Evolutionary conservation across 257 asterid species (phyloP), one percentile per base, ranked within the genome.

Genomic region (Forsythia viridissima): DNA sequence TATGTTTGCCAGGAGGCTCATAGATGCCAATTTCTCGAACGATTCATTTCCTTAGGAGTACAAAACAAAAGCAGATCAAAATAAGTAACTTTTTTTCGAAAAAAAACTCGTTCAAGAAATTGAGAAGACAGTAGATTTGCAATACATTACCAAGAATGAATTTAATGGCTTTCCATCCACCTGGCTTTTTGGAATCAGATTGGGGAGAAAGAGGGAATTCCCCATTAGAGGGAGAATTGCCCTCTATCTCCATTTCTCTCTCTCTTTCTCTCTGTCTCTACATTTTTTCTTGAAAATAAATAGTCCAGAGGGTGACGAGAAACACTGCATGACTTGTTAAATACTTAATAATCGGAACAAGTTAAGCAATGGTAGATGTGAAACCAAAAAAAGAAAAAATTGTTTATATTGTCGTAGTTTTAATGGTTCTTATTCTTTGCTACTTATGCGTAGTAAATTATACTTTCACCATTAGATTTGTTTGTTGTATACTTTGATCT

Each of bases 21-120:
- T 88, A 11, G 98, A 90, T 0, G 97, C 97, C 85, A 93, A 42
- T 76, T 91, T 93, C 90, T 93, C 98, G 80, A 93, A 93, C 18
- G 97, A 87, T 70, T 93, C 98, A 72, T 93, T 91, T 12, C 90
- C 96, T 88, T 74, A 24, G 36, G 6, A 61, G 11, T 57, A 37
- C 16, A 1, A 20, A 21, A 78, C 7, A 13, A 52, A 68, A n/a
- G 20, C 34, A 6, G 10, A 70, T 40, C 15, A 70, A 24, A 61
- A n/a, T 20, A 63, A 38, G 8, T 4, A 34, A 72, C 42, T 9
- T 16, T 43, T 36, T 30, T 20, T 7, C 34, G 4, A 4, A 70
- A 63, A 5, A 61, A 24, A 39, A n/a, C 18, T 20, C 12, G 41
- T 21, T 37, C 68, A 57, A 1, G 36, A 11, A 3, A 66, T 20